Base-by-base conservation (phyloP, 2,329 filamentous ascomycete species). In the Grosmannia serpens region DNA sequence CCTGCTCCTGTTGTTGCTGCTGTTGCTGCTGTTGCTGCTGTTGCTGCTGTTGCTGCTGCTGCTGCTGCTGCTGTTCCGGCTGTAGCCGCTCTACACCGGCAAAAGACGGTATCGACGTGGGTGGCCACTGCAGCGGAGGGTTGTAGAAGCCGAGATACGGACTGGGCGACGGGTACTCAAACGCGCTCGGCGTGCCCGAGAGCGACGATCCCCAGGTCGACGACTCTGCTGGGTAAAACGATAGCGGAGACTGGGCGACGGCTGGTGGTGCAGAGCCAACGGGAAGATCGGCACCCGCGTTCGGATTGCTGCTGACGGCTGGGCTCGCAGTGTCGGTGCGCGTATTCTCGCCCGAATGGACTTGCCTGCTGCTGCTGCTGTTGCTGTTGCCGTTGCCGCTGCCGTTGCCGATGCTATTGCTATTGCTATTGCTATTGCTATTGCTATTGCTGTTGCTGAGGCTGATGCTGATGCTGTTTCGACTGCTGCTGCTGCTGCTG, bases 151-250 rank as follows among this genome's bases (percentile, higher is more conserved):
- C 66, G 58, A 69, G 71, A 62, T 73, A 72, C 31, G 67, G 57
- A 59, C 65, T 66, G 51, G 64, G 60, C 31, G 31, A 22, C 56
- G 22, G 31, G 49, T 74, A 71, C 69, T 59, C 60, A 73, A 77
- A 57, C 72, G 38, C 60, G 70, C 64, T 76, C 74, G 77, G 74
- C 15, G 73, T 73, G 35, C 53, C 38, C n/a, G 54, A 46, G 9
- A 26, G 24, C 5, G 54, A 47, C 20, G 29, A 56, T 61, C 70
- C 67, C 78, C 78, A 82, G 68, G 68, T 71, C 62, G 75, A 67
- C 63, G 35, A 38, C 13, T 70, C 68, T 59, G 62, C 54, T n/a
- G 35, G 46, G 35, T 59, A 60, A 41, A 59, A 64, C 55, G 38
- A 17, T 33, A 41, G 20, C 9, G 41, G 27, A 2, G 57, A 31